A percentile compares a stretch with the other conserved stretches of the same genome.
These are phyloP conservation scores for Gastrodia elata DNA, from an alignment of 106 monocot genomes.

Conservation along the genomic window DNA sequence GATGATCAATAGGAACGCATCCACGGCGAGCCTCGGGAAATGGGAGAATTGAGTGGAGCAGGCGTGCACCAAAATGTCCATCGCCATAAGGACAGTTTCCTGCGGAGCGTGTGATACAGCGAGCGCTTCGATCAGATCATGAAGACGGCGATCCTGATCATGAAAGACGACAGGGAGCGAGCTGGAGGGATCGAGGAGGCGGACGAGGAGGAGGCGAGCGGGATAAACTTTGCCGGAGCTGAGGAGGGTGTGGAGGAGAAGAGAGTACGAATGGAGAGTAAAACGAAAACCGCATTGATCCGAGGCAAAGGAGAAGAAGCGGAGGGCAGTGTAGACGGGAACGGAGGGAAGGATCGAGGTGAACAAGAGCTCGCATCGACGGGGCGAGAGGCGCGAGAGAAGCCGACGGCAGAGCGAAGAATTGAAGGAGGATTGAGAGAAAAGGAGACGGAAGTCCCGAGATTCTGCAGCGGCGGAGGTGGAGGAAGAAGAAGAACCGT, in stretches of 20 bases:
- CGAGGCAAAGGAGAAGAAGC: conserved; percentile 32
- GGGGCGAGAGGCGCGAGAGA: conserved; percentile 23
- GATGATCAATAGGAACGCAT: conserved; percentile 33
- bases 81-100: neutral
- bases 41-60: conserved; percentile 37
- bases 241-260: conserved; percentile 47
- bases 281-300: conserved; percentile 27
- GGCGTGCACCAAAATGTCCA: conserved; percentile 38
- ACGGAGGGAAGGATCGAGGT: conserved; percentile 23
- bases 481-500: neutral
- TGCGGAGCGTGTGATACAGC: conserved; percentile 9
- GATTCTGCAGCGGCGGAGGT: neutral
- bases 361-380: conserved; percentile 22
- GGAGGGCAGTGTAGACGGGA: conserved; percentile 27
- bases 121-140: conserved; percentile 15
- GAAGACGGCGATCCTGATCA: conserved; percentile 5
- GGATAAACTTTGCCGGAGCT: conserved; percentile 13
- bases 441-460: conserved; percentile 12
- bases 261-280: conserved; percentile 32
- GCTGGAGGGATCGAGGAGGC: conserved; percentile 23
- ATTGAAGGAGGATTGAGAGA: conserved; percentile 15
- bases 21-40: conserved; percentile 13
- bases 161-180: conserved; percentile 14
- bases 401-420: conserved; percentile 14
- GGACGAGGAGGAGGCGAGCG: conserved; percentile 37